A percentile compares a stretch with the other conserved stretches of the same genome.
Conservation (phyloP, 2,329 filamentous ascomycete genomes). For the Scedosporium aurantiacum region DNA sequence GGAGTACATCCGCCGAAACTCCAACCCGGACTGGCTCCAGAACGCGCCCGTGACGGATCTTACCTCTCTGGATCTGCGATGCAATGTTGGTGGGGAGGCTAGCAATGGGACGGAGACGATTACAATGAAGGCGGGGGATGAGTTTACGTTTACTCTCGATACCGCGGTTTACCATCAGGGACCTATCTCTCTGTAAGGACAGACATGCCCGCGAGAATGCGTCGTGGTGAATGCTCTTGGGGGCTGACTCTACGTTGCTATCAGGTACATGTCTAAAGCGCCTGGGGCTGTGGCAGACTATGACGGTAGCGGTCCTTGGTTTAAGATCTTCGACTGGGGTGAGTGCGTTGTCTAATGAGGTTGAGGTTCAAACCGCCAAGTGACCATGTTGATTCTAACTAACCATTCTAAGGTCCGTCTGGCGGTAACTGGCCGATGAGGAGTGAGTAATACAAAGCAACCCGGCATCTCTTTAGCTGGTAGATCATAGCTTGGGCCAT, state of each 20-base stretch:
- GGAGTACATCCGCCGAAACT: slow-evolving; percentile 23
- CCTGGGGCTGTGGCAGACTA: slow-evolving; percentile 22
- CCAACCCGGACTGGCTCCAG: slow-evolving; percentile 17
- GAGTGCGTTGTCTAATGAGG: slow-evolving; percentile 3
- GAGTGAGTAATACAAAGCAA: neutral
- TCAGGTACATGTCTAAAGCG: slow-evolving; percentile 22
- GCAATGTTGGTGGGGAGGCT: slow-evolving; percentile 24
- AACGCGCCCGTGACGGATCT: slow-evolving; percentile 27
- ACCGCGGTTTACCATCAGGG: slow-evolving; percentile 27
- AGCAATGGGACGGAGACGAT: slow-evolving; percentile 20
- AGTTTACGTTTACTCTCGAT: slow-evolving; percentile 26
- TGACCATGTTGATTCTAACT: neutral
- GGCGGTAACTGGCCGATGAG: slow-evolving; percentile 4
- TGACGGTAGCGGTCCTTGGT: slow-evolving; percentile 26
- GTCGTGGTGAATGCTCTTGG: neutral
- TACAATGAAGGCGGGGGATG: slow-evolving; percentile 20
- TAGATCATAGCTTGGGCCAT: no score
- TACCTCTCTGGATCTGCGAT: slow-evolving; percentile 24
- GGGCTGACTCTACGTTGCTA: neutral
- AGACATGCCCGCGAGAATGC: neutral
- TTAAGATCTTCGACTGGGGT: slow-evolving; percentile 27
- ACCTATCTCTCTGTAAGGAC: slow-evolving; percentile 23
- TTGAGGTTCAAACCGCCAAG: neutral
- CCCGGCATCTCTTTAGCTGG: neutral
- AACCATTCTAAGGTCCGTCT: neutral